Evolutionary conservation across 2,329 filamentous ascomycete species (phyloP).

Genomic region (Diatrype stigma): DNA sequence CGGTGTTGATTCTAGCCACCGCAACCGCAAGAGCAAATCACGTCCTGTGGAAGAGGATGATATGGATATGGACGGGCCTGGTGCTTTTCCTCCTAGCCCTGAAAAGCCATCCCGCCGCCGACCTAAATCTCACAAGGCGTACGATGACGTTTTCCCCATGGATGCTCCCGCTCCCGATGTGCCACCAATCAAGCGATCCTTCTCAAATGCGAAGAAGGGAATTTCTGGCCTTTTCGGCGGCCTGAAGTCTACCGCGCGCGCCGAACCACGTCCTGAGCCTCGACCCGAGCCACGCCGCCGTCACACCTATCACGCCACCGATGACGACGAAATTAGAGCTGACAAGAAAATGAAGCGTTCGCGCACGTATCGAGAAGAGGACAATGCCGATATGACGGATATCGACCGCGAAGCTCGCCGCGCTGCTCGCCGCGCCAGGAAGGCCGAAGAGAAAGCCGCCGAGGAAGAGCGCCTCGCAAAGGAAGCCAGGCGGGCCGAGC

Average conservation of each 20-base stretch:
- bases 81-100: slow-evolving; percentile 35
- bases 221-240: slow-evolving; percentile 61
- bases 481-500: slow-evolving; percentile 52
- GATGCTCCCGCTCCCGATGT: slow-evolving; percentile 47
- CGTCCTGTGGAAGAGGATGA: slow-evolving; percentile 42
- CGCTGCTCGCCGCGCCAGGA: slow-evolving; percentile 57
- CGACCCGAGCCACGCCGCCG: slow-evolving; percentile 44
- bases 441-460: slow-evolving; percentile 47
- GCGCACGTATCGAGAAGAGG: slow-evolving; percentile 39
- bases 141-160: slow-evolving; percentile 56
- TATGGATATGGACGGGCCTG: slow-evolving; percentile 41
- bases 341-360: slow-evolving; percentile 31
- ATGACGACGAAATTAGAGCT: slow-evolving; percentile 45
- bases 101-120: slow-evolving; percentile 44
- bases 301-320: slow-evolving; percentile 43
- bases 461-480: slow-evolving; percentile 54
- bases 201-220: slow-evolving; percentile 59
- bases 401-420: slow-evolving; percentile 58
- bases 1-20: slow-evolving; percentile 42
- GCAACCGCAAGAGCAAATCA: slow-evolving; percentile 36
- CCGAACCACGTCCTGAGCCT: slow-evolving; percentile 39
- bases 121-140: slow-evolving; percentile 42
- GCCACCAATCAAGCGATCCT: slow-evolving; percentile 54
- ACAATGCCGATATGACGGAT: slow-evolving; percentile 48
- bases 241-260: slow-evolving; percentile 43